Evolutionary conservation across 306 rosid genomes (phyloP).

Genomic region (Quercus gilva): DNA sequence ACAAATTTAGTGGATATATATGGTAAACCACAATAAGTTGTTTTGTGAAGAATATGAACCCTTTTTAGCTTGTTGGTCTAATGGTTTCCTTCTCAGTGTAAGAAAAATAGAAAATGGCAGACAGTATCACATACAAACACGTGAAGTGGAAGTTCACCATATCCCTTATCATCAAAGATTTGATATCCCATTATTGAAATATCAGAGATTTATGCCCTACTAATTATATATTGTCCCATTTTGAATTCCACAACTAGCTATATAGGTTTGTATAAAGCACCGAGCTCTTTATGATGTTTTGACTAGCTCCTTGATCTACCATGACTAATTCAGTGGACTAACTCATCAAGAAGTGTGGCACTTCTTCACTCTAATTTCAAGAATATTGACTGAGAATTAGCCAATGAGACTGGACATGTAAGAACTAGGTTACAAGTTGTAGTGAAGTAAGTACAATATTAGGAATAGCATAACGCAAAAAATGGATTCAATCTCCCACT

Average conservation of each 20-base stretch:
- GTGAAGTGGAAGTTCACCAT: conserved; percentile 35
- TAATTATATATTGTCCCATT: too few species aligned
- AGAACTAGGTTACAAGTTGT: too few species aligned
- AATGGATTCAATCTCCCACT: background rate
- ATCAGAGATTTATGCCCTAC: background rate
- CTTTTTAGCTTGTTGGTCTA: conserved; percentile 16
- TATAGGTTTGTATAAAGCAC: background rate
- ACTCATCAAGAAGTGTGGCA: background rate
- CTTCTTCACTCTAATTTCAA: background rate
- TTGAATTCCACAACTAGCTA: background rate
- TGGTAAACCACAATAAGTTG: conserved; percentile 11
- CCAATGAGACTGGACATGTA: background rate
- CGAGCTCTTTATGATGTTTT: background rate
- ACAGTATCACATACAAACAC: conserved; percentile 30
- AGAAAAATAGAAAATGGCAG: conserved; percentile 38
- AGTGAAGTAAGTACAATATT: too few species aligned
- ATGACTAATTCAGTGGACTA: background rate
- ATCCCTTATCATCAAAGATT: conserved; percentile 30
- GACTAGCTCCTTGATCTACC: background rate
- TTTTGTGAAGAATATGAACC: conserved; percentile 12
- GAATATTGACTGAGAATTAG: background rate
- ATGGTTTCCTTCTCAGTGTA: conserved; percentile 25
- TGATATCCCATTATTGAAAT: conserved; percentile 6
- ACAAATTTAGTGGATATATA: conserved; percentile 30
- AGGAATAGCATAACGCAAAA: too few species aligned